Conservation (phyloP, 1,284 basidiomycete species). For the Pseudozyma tsukubaensis region DNA sequence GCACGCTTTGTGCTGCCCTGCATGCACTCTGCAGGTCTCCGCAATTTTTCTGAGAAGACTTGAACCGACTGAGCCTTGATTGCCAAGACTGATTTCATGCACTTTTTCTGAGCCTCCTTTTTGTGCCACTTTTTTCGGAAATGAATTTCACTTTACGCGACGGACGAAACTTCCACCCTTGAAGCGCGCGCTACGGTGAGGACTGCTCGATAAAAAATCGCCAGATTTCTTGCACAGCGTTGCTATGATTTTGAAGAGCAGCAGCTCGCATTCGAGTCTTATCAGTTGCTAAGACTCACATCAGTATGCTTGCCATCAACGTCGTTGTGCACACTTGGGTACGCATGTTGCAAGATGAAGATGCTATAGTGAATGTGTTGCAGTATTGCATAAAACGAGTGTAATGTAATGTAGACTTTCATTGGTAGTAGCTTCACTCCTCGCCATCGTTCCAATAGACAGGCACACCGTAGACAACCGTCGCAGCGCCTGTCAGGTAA, state of each 20-base stretch:
- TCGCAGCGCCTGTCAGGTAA: conserved; percentile 94
- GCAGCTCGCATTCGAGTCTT: no score
- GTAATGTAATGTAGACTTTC: background rate
- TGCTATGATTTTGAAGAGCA: no score
- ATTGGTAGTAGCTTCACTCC: background rate
- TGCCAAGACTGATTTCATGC: background rate
- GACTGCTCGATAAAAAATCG: no score
- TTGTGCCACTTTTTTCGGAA: background rate
- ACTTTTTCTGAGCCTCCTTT: background rate
- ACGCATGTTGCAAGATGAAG: no score
- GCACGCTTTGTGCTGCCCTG: conserved; percentile 26
- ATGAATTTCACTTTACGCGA: background rate
- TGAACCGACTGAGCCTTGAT: background rate
- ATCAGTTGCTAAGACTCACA: no score
- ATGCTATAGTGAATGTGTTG: background rate
- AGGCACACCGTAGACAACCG: conserved; percentile 93
- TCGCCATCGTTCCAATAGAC: conserved; percentile 57
- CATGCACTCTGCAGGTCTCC: conserved; percentile 25
- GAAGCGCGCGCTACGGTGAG: background rate
- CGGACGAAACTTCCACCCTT: background rate
- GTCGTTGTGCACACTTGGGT: no score
- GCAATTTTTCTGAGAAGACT: background rate
- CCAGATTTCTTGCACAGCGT: no score
- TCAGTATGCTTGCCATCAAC: no score
- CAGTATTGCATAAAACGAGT: background rate